A percentile compares a stretch with the other conserved stretches of the same genome.
Evolutionary conservation across 116 monocot species (phyloP).

Genomic region (Cymodocea nodosa): DNA sequence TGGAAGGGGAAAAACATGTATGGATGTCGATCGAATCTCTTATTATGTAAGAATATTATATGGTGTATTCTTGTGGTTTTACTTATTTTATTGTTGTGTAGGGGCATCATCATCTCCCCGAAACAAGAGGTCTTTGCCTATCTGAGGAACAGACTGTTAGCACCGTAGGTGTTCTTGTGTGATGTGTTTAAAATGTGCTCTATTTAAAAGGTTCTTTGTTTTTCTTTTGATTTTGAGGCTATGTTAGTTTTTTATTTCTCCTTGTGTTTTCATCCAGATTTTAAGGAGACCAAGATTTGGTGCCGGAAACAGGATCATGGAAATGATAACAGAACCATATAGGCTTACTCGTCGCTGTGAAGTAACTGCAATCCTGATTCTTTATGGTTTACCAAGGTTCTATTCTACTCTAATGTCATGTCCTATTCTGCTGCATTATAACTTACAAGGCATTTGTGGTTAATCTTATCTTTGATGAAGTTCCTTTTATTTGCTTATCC

Average conservation of each 20-base stretch:
- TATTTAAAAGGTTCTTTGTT: background rate
- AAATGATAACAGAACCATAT: conserved; percentile 54
- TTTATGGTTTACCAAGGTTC: conserved; percentile 74
- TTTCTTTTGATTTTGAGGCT: background rate
- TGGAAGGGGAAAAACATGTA: conserved; percentile 76
- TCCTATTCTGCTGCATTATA: too few species aligned
- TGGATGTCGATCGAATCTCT: conserved; percentile 3
- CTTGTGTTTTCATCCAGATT: conserved; percentile 22
- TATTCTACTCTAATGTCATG: too few species aligned
- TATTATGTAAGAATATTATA: background rate
- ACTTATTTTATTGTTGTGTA: conserved; percentile 11
- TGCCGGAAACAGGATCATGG: conserved; percentile 39
- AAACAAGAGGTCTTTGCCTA: conserved; percentile 85
- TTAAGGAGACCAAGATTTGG: conserved; percentile 47
- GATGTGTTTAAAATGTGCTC: background rate
- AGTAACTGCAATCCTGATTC: conserved; percentile 81
- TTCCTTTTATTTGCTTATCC: too few species aligned
- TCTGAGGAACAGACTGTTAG: conserved; percentile 74
- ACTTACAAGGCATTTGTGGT: too few species aligned
- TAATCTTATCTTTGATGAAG: too few species aligned
- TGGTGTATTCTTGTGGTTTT: background rate
- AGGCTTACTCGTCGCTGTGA: conserved; percentile 49
- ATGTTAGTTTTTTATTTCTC: background rate
- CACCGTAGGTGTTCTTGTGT: conserved; percentile 25
- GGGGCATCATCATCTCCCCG: conserved; percentile 70